Conservation (phyloP, 805 yeast species). For the Candida pseudoglaebosa region DNA sequence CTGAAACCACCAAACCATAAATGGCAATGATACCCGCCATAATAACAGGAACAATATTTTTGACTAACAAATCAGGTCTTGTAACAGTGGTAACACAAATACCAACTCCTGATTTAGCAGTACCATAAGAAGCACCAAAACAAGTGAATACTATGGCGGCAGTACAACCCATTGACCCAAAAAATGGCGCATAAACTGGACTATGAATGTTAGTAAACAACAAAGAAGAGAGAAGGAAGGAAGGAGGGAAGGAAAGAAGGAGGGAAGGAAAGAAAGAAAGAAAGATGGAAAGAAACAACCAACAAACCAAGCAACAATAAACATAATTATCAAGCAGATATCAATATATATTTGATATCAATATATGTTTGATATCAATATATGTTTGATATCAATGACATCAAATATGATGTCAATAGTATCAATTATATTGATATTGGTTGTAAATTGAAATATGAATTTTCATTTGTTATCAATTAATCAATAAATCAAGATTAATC, state of each 20-base stretch:
- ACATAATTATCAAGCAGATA: too few species aligned
- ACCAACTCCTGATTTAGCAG: slow-evolving; percentile 99
- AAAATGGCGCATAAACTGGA: slow-evolving; percentile 90
- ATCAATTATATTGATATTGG: too few species aligned
- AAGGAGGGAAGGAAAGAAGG: too few species aligned
- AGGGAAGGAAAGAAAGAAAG: too few species aligned
- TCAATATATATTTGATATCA: too few species aligned
- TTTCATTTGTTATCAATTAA: slow-evolving; percentile 14
- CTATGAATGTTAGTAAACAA: slow-evolving; percentile 33
- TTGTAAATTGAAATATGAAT: slow-evolving; percentile 62
- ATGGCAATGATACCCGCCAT: slow-evolving; percentile 99
- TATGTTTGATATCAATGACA: too few species aligned
- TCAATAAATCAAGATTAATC: neutral
- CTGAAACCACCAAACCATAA: slow-evolving; percentile 95
- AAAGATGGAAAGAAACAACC: too few species aligned
- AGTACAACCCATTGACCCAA: slow-evolving; percentile 99
- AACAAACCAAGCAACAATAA: too few species aligned
- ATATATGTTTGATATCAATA: too few species aligned
- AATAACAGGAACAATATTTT: slow-evolving; percentile 92
- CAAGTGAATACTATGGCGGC: slow-evolving; percentile 98
- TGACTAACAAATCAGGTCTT: slow-evolving; percentile 94
- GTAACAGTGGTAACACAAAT: slow-evolving; percentile 96
- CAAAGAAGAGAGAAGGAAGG: neutral
- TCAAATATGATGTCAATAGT: too few species aligned
- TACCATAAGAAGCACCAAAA: slow-evolving; percentile 98